Conservation (phyloP, 306 rosid species). For the Canavalia ensiformis region DNA sequence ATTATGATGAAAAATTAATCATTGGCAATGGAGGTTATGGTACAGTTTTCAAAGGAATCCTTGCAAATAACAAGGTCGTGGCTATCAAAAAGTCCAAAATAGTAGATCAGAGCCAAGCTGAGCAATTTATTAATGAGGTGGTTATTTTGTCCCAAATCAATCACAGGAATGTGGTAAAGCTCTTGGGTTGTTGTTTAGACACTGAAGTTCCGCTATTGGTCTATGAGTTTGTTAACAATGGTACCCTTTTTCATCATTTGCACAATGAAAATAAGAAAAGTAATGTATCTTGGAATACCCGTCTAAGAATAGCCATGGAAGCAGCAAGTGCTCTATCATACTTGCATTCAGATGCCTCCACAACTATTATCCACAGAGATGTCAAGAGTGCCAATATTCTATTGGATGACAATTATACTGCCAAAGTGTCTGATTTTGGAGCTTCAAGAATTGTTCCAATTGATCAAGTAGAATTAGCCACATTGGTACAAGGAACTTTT, state of each 20-base stretch:
- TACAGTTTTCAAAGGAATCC: slow-evolving; percentile 49
- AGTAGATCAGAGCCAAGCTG: not conserved
- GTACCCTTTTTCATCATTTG: slow-evolving; percentile 3
- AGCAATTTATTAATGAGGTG: not conserved
- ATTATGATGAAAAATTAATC: not conserved
- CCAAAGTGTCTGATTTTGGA: slow-evolving; percentile 55
- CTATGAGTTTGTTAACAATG: not conserved
- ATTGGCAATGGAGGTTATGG: slow-evolving; percentile 49
- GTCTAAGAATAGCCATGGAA: not conserved
- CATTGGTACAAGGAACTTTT: not conserved
- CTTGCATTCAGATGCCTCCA: not conserved
- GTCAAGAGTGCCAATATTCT: slow-evolving; percentile 56
- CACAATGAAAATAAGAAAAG: not conserved
- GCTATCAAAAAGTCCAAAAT: slow-evolving; percentile 53
- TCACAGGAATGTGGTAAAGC: not conserved
- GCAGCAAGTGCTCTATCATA: not conserved
- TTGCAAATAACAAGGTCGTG: not conserved
- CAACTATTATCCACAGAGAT: not conserved
- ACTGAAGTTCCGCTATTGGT: not conserved
- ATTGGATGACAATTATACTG: slow-evolving; percentile 45
- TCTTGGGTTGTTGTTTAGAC: not conserved
- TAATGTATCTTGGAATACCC: not conserved
- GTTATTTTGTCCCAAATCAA: not conserved
- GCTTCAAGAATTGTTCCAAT: slow-evolving; percentile 51
- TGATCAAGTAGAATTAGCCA: slow-evolving; percentile 46